Percentiles rank a stretch among this genome's conserved stretches.
Conservation (phyloP, 1,284 basidiomycete genomes). For the Trametes hirsuta region DNA sequence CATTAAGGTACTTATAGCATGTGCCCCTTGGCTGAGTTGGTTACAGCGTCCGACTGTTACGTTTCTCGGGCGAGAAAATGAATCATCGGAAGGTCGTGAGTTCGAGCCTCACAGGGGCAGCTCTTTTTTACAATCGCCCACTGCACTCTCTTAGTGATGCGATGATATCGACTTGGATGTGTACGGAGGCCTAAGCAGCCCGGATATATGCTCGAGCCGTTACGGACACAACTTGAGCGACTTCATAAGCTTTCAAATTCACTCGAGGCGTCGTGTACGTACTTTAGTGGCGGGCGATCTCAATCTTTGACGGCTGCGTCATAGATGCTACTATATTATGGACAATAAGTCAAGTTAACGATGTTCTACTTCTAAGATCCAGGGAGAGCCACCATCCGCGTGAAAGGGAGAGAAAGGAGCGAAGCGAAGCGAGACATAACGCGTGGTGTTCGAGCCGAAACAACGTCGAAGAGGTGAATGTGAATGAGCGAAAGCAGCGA, state of each 20-base stretch:
- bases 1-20: neutral
- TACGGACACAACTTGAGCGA: no score
- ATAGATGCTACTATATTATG: conserved; percentile 13
- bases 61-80: neutral
- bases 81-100: conserved; percentile 74
- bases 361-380: conserved; percentile 25
- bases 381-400: conserved; percentile 5
- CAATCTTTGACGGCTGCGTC: no score
- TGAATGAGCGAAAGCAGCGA: conserved; percentile 16
- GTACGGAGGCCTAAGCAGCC: no score
- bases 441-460: neutral
- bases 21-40: conserved; percentile 79
- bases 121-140: neutral
- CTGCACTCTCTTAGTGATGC: no score
- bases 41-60: conserved; percentile 80
- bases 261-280: no score
- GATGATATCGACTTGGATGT: no score
- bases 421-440: conserved; percentile 4
- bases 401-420: conserved; percentile 1
- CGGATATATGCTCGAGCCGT: no score
- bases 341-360: conserved; percentile 25
- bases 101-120: conserved; percentile 77
- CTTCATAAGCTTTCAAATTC: no score
- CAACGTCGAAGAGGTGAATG: neutral
- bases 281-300: no score